Conservation (phyloP, 257 asterid genomes). For the Nicotiana undulata region DNA sequence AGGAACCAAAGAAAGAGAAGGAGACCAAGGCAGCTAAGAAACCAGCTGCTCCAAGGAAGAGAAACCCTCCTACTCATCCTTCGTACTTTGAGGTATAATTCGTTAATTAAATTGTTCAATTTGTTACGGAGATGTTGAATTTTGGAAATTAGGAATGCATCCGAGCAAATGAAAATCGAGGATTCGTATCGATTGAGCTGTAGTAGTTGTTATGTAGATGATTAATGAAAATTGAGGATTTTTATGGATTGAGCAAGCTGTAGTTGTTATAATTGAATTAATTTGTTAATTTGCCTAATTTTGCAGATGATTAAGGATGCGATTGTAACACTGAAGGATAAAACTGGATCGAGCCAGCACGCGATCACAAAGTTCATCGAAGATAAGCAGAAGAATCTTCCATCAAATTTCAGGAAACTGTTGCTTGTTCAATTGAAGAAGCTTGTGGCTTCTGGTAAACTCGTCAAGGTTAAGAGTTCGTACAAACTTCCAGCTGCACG, state of each 20-base stretch:
- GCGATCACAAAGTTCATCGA: constrained; percentile 68
- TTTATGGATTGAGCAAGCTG: neutral
- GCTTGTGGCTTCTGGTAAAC: constrained; percentile 55
- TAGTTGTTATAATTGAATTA: neutral
- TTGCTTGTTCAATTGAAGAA: constrained; percentile 65
- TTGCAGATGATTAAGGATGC: constrained; percentile 82
- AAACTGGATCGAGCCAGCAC: constrained; percentile 73
- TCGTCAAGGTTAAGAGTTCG: constrained; percentile 59
- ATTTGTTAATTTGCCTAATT: neutral
- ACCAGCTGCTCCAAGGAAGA: constrained; percentile 48
- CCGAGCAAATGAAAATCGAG: too few relatives aligned
- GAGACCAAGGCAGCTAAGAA: constrained; percentile 43
- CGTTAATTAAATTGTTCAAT: neutral
- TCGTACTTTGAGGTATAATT: constrained; percentile 63
- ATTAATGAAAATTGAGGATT: neutral
- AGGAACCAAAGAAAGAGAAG: constrained; percentile 31
- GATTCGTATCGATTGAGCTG: neutral
- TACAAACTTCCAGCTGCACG: constrained; percentile 38
- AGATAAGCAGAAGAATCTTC: constrained; percentile 62
- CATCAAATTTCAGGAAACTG: constrained; percentile 63
- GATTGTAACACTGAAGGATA: constrained; percentile 57
- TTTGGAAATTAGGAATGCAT: too few relatives aligned
- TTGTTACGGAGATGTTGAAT: neutral
- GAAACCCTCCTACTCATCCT: constrained; percentile 47
- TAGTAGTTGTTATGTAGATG: neutral